Evolutionary conservation across 192 early-diverging fungal species (phyloP).

Genomic region (Chytriomyces hyalinus): DNA sequence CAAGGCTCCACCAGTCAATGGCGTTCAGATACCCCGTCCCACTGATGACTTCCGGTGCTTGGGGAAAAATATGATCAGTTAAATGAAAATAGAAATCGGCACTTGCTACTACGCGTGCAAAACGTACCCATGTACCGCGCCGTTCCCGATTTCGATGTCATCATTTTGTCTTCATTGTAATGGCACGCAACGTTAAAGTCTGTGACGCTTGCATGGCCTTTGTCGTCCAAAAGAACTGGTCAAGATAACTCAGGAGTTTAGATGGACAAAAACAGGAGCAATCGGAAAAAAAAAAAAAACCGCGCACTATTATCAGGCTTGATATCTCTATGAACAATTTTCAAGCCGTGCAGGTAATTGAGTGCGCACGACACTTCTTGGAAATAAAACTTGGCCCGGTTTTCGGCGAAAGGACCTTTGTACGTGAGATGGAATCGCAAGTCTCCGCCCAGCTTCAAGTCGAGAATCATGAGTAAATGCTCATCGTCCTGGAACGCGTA

Average conservation of each 20-base stretch:
- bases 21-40: slow-evolving; percentile 75
- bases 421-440: slow-evolving; percentile 60
- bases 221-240: slow-evolving; percentile 51
- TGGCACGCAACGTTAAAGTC: slow-evolving; percentile 64
- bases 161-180: slow-evolving; percentile 45
- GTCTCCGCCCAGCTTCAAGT: slow-evolving; percentile 66
- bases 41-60: slow-evolving; percentile 49
- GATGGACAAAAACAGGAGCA: slow-evolving; percentile 65
- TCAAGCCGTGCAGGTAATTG: slow-evolving; percentile 50
- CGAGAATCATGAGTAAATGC: slow-evolving; percentile 66
- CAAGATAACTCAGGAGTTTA: slow-evolving; percentile 6
- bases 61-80: slow-evolving; percentile 3
- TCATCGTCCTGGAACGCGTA: slow-evolving; percentile 72
- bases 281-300: slow-evolving; percentile 46
- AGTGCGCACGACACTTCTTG: slow-evolving; percentile 53
- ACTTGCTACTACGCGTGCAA: neutral
- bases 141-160: slow-evolving; percentile 56
- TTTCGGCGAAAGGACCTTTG: slow-evolving; percentile 48
- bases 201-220: slow-evolving; percentile 56
- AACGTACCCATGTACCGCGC: slow-evolving; percentile 76
- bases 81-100: neutral
- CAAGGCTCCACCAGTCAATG: slow-evolving; percentile 96
- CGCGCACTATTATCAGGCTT: slow-evolving; percentile 45
- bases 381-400: slow-evolving; percentile 50
- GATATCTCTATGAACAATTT: slow-evolving; percentile 60